Conservation (phyloP, 2,329 filamentous ascomycete genomes). For the Penicillium fuscoglaucum region DNA sequence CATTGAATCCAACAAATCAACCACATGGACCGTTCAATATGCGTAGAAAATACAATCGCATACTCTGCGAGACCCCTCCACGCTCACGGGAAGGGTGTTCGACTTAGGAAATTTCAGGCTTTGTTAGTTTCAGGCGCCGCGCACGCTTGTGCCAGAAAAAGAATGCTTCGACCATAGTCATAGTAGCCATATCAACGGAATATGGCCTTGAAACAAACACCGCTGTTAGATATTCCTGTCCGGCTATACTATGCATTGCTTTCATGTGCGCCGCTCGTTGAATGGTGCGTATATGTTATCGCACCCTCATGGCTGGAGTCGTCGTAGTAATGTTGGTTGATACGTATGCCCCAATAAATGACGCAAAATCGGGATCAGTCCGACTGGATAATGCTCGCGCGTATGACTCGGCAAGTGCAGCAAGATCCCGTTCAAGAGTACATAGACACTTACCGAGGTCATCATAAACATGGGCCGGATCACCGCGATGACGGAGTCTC, state of each 20-base stretch:
- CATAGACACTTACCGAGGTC: not conserved
- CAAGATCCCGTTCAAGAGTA: not conserved
- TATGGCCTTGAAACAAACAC: not conserved
- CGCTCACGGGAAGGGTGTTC: not conserved
- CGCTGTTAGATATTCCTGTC: not conserved
- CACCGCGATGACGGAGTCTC: not conserved
- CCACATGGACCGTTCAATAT: not conserved
- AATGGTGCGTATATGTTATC: not conserved
- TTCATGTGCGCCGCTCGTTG: not conserved
- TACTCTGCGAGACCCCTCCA: not conserved
- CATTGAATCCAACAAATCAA: not conserved
- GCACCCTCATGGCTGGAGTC: not conserved
- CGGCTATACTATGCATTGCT: not conserved
- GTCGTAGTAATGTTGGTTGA: not conserved
- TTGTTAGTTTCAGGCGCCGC: not conserved
- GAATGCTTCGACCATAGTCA: not conserved
- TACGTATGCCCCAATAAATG: not conserved
- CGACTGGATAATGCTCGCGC: not conserved
- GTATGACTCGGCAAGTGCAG: not conserved
- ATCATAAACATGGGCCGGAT: not conserved
- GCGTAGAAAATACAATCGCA: not conserved
- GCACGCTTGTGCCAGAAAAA: not conserved
- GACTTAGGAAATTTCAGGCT: not conserved
- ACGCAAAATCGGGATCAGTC: not conserved
- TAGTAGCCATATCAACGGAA: not conserved